Evolutionary conservation across 164 flowering plant species (phyloP).

Genomic region (Nelumbo lutea): DNA sequence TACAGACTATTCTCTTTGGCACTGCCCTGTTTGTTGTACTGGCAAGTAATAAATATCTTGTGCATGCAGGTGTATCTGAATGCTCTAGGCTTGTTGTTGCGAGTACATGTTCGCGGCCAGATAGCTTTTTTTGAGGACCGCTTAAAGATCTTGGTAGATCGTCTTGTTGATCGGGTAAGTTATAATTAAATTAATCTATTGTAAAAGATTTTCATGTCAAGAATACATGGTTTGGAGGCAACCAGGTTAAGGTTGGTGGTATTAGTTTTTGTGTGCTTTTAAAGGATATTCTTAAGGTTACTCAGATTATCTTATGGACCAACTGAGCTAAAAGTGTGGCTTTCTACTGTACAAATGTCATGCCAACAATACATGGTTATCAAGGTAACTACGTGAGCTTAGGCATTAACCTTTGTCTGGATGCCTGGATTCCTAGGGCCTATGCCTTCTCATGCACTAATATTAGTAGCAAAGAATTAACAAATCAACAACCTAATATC

Average conservation of each 20-base stretch:
- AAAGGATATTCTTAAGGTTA: too few relatives aligned
- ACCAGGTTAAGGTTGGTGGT: too few relatives aligned
- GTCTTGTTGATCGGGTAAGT: constrained; percentile 61
- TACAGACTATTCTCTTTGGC: background rate
- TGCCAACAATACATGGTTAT: too few relatives aligned
- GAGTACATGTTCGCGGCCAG: constrained; percentile 55
- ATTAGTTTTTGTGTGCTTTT: too few relatives aligned
- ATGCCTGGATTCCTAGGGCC: too few relatives aligned
- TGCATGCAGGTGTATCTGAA: constrained; percentile 68
- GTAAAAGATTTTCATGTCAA: background rate
- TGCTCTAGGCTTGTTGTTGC: constrained; percentile 72
- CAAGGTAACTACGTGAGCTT: too few relatives aligned
- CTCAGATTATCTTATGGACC: background rate
- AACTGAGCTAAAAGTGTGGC: background rate
- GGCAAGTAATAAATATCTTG: background rate
- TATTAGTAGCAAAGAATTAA: too few relatives aligned
- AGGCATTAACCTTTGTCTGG: too few relatives aligned
- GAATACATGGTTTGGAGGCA: background rate
- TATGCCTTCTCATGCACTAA: too few relatives aligned
- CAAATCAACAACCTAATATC: too few relatives aligned
- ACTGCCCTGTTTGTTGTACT: background rate
- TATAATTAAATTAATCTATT: background rate
- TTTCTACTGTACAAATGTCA: background rate
- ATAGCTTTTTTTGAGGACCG: constrained; percentile 45
- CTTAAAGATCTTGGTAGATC: constrained; percentile 41